Percentiles rank a stretch among this genome's conserved stretches.
phyloP scores from a whole-genome alignment of 495 filamentous ascomycete genomes.

The Letharia columbiana region DNA sequence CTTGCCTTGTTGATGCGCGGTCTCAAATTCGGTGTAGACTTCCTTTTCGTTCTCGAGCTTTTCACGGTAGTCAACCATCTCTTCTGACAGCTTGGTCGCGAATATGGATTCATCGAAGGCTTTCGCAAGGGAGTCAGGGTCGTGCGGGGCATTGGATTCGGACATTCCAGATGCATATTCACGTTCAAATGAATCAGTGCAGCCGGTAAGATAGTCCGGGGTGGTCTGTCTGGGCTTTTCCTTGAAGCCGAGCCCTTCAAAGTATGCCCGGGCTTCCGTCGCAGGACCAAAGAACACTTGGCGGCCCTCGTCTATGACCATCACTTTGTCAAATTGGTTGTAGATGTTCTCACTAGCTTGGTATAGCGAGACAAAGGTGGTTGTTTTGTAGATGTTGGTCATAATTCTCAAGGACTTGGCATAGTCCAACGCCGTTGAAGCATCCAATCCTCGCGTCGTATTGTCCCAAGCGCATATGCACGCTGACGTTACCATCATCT shows the following conservation, averaged over 20 bases:
- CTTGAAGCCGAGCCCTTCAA: slow-evolving; percentile 69
- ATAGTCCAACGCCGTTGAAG: background rate
- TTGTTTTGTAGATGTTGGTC: background rate
- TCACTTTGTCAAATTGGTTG: slow-evolving; percentile 75
- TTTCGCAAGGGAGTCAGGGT: background rate
- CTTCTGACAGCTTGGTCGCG: background rate
- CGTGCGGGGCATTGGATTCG: background rate
- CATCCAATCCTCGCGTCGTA: background rate
- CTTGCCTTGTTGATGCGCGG: background rate
- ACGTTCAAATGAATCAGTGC: slow-evolving; percentile 74
- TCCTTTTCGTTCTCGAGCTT: background rate
- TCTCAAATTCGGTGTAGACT: background rate
- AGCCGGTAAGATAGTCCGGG: slow-evolving; percentile 76
- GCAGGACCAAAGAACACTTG: slow-evolving; percentile 76
- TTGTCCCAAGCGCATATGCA: background rate
- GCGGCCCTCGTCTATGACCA: slow-evolving; percentile 70
- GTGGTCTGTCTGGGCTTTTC: slow-evolving; percentile 71
- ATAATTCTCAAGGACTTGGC: background rate
- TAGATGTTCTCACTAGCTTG: slow-evolving; percentile 83
- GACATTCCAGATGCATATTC: background rate
- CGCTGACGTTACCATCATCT: background rate
- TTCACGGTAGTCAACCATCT: background rate
- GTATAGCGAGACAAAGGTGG: slow-evolving; percentile 41
- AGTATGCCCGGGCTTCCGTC: slow-evolving; percentile 62
- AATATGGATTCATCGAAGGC: background rate